phyloP scores from a whole-genome alignment of 2,329 filamentous ascomycete genomes.

The Ascochyta rabiei region DNA sequence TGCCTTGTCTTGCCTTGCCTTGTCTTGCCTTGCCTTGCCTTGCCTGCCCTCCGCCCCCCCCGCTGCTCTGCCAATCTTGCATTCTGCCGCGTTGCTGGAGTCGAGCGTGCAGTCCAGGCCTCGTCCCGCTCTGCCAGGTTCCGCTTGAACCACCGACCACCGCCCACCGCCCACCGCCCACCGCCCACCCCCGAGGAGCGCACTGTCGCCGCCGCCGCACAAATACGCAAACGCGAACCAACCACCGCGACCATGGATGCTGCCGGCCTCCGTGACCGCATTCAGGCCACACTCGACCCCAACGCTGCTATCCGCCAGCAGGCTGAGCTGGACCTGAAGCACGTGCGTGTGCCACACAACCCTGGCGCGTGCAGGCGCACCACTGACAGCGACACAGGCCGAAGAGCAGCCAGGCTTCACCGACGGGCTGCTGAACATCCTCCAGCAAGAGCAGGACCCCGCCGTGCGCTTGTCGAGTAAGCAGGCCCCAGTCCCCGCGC shows the following conservation, averaged over 20 bases:
- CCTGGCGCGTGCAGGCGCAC: constrained; percentile 16
- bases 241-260: constrained; percentile 68
- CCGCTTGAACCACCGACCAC: constrained; percentile 16
- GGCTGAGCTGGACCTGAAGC: constrained; percentile 81
- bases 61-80: constrained; percentile 19
- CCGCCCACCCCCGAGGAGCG: constrained; percentile 23
- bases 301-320: constrained; percentile 76
- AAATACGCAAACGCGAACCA: constrained; percentile 14
- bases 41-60: background rate
- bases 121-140: background rate
- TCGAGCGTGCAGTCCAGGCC: constrained; percentile 22
- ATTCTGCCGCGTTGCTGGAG: constrained; percentile 17
- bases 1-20: background rate
- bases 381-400: constrained; percentile 63
- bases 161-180: constrained; percentile 28
- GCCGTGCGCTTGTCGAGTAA: constrained; percentile 87
- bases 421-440: constrained; percentile 86
- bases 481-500: constrained; percentile 27
- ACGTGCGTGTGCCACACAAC: constrained; percentile 60
- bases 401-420: constrained; percentile 90
- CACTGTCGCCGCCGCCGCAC: constrained; percentile 12
- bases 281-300: constrained; percentile 75
- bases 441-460: constrained; percentile 85
- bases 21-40: background rate
- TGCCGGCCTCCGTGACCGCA: constrained; percentile 74